Conservation (phyloP, 2,329 filamentous ascomycete genomes). For the Alternaria sp. region DNA sequence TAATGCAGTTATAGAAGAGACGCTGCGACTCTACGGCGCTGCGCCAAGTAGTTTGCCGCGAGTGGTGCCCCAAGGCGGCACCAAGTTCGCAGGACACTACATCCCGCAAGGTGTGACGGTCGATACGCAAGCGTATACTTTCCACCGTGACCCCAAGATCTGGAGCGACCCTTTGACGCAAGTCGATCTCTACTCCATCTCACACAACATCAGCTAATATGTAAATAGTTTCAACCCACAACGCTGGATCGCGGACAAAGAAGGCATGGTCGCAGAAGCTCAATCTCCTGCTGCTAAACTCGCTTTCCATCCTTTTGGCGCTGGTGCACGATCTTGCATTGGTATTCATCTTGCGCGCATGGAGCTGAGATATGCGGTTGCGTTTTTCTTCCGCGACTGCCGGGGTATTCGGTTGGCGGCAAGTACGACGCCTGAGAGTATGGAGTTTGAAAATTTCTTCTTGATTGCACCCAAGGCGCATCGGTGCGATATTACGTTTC, state of each 20-base stretch:
- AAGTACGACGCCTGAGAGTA: conserved; percentile 50
- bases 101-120: conserved; percentile 52
- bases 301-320: conserved; percentile 73
- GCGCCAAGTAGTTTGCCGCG: conserved; percentile 50
- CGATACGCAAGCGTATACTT: conserved; percentile 52
- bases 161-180: conserved; percentile 39
- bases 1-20: conserved; percentile 53
- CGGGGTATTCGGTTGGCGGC: conserved; percentile 37
- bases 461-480: conserved; percentile 56
- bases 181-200: conserved; percentile 13
- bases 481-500: conserved; percentile 52
- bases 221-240: conserved; percentile 44
- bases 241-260: conserved; percentile 43
- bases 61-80: conserved; percentile 50
- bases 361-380: conserved; percentile 63
- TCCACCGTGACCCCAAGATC: conserved; percentile 50
- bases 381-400: conserved; percentile 62
- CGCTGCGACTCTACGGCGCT: conserved; percentile 49
- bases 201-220: background rate
- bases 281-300: conserved; percentile 53
- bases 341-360: conserved; percentile 72
- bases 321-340: conserved; percentile 72
- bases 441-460: conserved; percentile 57
- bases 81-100: conserved; percentile 45
- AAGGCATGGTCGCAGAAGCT: conserved; percentile 34